Evolutionary conservation across 768 basidiomycete genomes (phyloP).

Genomic region (Rhizopogon vulgaris): DNA sequence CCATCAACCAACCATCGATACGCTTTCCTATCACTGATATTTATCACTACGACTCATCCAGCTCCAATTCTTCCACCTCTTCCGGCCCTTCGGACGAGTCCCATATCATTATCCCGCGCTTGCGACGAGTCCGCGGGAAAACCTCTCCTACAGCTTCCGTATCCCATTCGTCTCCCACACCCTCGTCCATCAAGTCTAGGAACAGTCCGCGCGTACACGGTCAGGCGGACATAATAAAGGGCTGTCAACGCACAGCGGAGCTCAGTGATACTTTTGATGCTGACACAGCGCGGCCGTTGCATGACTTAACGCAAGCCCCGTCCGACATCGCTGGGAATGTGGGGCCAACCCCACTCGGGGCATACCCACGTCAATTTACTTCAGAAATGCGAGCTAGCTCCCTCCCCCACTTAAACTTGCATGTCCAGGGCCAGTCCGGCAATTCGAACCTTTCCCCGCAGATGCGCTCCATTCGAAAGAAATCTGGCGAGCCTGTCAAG

Average conservation of each 20-base stretch:
- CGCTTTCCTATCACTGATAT: neutral
- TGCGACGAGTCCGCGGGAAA: constrained; percentile 30
- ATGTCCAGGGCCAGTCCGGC: neutral
- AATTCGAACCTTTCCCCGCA: constrained; percentile 6
- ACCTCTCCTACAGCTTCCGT: constrained; percentile 19
- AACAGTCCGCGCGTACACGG: constrained; percentile 3
- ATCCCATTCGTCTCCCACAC: constrained; percentile 41
- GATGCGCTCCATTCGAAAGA: constrained; percentile 67
- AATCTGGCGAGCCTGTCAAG: constrained; percentile 90
- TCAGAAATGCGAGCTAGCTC: constrained; percentile 14
- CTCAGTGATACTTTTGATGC: constrained; percentile 26
- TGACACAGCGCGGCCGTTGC: constrained; percentile 15
- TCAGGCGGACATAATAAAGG: constrained; percentile 13
- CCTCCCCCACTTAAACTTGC: neutral
- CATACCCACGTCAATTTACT: constrained; percentile 12
- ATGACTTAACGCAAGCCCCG: constrained; percentile 17
- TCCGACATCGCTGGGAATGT: constrained; percentile 10
- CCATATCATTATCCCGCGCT: constrained; percentile 28
- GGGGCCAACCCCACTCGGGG: constrained; percentile 3
- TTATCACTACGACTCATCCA: constrained; percentile 22
- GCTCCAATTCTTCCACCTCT: constrained; percentile 32
- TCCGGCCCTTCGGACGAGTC: constrained; percentile 31
- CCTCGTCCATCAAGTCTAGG: constrained; percentile 24
- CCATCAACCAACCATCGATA: constrained; percentile 1
- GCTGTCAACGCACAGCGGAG: constrained; percentile 7